Base-by-base conservation (phyloP, 1,139 yeast species). In the Debaryomycetaceae sp. region DNA sequence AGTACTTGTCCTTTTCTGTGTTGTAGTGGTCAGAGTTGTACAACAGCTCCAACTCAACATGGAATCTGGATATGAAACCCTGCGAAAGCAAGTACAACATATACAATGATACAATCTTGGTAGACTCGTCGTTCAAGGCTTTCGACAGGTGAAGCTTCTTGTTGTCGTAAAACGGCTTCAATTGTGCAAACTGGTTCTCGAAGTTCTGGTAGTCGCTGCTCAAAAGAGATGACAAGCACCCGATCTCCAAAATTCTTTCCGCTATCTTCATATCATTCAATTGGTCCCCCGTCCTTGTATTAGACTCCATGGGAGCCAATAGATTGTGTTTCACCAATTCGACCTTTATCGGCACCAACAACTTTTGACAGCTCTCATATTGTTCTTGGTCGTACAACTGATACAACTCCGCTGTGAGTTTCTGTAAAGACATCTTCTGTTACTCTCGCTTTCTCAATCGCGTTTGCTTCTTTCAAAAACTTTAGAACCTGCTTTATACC, bases 41-140 rank as follows among this genome's bases (percentile, higher is more conserved):
- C 54, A 91, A 76, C 49, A 75, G 75, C 63, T 93, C 98, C 51
- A 93, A 72, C 63, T 89, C 97, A 34, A 90, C 83, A 66, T 93
- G 97, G 69, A 93, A 93, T 62, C 82, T 82, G 30, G 95, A 88
- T 43, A 90, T 82, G 56, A 85, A 87, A 42, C 95, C 95, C 59
- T 86, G 86, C 13, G 96, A 81, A 52, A 93, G 76, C 50, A 91
- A 70, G 51, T 86, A 78, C 51, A 93, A 70, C 54, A 93, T 72
- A 58, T 88, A 86, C 46, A 93, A 75, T 44, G 96, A 86, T 48
- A 85, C 74, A 58, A 93, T 70, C 63, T 91, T 90, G 58, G 85
- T 85, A 58, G 85, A 81, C 44, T 70, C 74, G 24, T 74, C 63
- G 52, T 72, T 65, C 36, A 58, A 50, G 59, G 87, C 86, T 40